Conservation (phyloP, 1,139 yeast species). For the Nadsonia starkeyi-henricii region DNA sequence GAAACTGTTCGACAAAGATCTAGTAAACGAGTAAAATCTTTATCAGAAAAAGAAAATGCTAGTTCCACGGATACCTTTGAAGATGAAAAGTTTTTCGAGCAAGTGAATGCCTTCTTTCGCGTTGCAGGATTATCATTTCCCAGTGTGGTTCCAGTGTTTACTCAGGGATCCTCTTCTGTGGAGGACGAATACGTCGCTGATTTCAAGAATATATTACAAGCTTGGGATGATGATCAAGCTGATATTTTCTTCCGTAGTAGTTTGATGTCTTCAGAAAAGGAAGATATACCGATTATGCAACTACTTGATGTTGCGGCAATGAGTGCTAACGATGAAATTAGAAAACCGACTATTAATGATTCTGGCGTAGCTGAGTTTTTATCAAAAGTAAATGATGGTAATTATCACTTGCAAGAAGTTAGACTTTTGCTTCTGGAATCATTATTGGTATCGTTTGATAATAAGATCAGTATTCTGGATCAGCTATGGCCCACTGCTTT, state of each 20-base stretch:
- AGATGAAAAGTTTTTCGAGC: slow-evolving; percentile 20
- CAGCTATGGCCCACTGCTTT: slow-evolving; percentile 17
- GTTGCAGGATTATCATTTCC: slow-evolving; percentile 13
- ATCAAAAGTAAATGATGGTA: slow-evolving; percentile 20
- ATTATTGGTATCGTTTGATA: slow-evolving; percentile 23
- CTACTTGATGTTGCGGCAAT: slow-evolving; percentile 26
- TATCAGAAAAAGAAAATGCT: slow-evolving; percentile 23
- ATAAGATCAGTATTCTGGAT: slow-evolving; percentile 9
- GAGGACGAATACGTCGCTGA: slow-evolving; percentile 22
- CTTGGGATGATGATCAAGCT: slow-evolving; percentile 30
- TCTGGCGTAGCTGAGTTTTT: slow-evolving; percentile 23
- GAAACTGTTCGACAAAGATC: slow-evolving; percentile 11
- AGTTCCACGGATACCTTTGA: slow-evolving; percentile 17
- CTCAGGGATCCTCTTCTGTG: slow-evolving; percentile 12
- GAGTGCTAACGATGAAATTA: slow-evolving; percentile 16
- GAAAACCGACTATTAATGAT: slow-evolving; percentile 9
- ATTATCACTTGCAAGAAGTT: slow-evolving; percentile 34
- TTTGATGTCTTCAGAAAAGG: slow-evolving; percentile 8
- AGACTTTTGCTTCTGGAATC: slow-evolving; percentile 23
- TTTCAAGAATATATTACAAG: slow-evolving; percentile 26
- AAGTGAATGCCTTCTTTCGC: slow-evolving; percentile 16
- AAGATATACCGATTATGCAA: slow-evolving; percentile 23
- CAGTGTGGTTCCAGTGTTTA: slow-evolving; percentile 15
- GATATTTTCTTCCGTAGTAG: slow-evolving; percentile 15
- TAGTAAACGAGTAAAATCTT: slow-evolving; percentile 19